Percentiles rank a stretch among this genome's conserved stretches.
These are phyloP conservation scores for Shiraia bambusicola DNA, from an alignment of 2,329 filamentous ascomycete genomes.

Conservation along the genomic window DNA sequence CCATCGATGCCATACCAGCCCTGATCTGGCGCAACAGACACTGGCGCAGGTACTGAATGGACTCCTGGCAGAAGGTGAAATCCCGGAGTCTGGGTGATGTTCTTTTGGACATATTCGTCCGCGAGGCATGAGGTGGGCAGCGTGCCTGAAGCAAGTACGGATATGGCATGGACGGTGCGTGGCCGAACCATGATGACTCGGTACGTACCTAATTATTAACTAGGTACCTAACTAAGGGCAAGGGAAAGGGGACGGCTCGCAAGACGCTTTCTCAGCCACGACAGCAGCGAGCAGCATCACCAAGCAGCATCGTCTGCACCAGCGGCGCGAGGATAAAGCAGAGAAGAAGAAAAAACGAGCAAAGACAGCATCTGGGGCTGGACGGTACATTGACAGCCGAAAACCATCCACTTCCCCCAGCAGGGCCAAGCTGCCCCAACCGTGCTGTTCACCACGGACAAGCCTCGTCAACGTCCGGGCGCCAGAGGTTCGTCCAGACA, in stretches of 20 bases:
- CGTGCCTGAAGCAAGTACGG: slow-evolving; percentile 14
- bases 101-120: slow-evolving; percentile 24
- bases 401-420: slow-evolving; percentile 7
- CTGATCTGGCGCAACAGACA: slow-evolving; percentile 41
- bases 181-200: slow-evolving; percentile 27
- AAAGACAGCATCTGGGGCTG: slow-evolving; percentile 12
- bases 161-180: slow-evolving; percentile 18
- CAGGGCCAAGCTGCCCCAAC: slow-evolving; percentile 15
- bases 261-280: slow-evolving; percentile 26
- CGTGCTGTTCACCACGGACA: too few relatives aligned
- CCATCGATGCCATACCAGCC: slow-evolving; percentile 43
- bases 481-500: too few relatives aligned
- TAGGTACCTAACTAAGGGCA: slow-evolving; percentile 23
- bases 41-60: slow-evolving; percentile 29
- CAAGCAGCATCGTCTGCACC: slow-evolving; percentile 23
- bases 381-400: slow-evolving; percentile 17
- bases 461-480: too few relatives aligned
- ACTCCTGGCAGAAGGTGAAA: slow-evolving; percentile 20
- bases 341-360: slow-evolving; percentile 6
- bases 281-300: slow-evolving; percentile 27
- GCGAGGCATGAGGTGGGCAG: slow-evolving; percentile 22
- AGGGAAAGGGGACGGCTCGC: slow-evolving; percentile 12
- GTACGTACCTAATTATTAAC: too few relatives aligned
- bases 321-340: slow-evolving; percentile 15
- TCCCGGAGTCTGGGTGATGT: slow-evolving; percentile 21